Conservation (phyloP, 2,329 filamentous ascomycete species). For the Myriosclerotinia scirpicola region DNA sequence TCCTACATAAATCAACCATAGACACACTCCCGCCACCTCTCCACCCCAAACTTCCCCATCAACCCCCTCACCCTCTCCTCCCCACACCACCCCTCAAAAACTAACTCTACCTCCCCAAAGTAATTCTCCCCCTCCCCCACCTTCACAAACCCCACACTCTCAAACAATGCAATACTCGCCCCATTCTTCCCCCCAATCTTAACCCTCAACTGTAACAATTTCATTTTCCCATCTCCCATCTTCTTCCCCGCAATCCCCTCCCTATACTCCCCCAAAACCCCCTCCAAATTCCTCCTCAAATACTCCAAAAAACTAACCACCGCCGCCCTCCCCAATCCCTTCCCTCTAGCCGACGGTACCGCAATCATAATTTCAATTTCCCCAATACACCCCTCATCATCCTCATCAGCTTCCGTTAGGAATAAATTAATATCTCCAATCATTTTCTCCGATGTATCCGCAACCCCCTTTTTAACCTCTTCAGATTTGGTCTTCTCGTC, state of each 20-base stretch:
- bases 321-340: constrained; percentile 64
- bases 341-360: constrained; percentile 52
- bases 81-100: constrained; percentile 38
- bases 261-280: constrained; percentile 59
- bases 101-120: constrained; percentile 66
- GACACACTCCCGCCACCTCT: constrained; percentile 42
- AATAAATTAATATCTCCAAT: constrained; percentile 82
- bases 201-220: constrained; percentile 51
- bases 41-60: constrained; percentile 41
- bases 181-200: constrained; percentile 61
- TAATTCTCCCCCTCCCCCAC: constrained; percentile 53
- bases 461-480: neutral
- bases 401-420: constrained; percentile 57
- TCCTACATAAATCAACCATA: constrained; percentile 37
- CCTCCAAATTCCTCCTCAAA: constrained; percentile 52
- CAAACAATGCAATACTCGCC: constrained; percentile 60
- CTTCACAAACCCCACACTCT: constrained; percentile 57
- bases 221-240: constrained; percentile 26
- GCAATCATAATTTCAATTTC: constrained; percentile 91
- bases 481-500: neutral
- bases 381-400: constrained; percentile 49
- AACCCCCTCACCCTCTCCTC: constrained; percentile 35
- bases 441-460: constrained; percentile 59
- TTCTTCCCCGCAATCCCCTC: constrained; percentile 14
- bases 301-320: constrained; percentile 71